Conservation (phyloP, 148 eudicot species). For the Selenicereus undatus region DNA sequence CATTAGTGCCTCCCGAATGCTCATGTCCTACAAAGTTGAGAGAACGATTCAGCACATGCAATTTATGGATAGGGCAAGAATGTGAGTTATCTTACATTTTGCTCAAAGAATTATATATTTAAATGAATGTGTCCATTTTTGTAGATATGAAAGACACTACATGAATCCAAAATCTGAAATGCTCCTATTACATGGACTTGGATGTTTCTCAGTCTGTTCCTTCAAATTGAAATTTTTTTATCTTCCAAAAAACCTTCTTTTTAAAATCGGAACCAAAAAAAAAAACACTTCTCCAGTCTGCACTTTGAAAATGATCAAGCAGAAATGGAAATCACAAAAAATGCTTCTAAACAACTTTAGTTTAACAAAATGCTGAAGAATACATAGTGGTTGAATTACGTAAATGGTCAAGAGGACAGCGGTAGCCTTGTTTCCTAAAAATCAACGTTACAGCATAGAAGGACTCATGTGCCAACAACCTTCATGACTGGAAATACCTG, state of each 20-base stretch:
- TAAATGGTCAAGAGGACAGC: background rate
- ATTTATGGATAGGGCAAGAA: background rate
- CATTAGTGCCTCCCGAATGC: conserved; percentile 59
- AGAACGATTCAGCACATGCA: background rate
- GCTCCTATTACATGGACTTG: background rate
- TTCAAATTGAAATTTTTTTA: no score
- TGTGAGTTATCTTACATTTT: background rate
- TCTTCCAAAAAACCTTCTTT: no score
- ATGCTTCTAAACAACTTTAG: background rate
- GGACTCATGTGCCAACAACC: background rate
- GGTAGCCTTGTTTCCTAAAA: background rate
- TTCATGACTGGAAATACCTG: background rate
- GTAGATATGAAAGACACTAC: background rate
- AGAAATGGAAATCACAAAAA: no score
- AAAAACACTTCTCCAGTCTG: no score
- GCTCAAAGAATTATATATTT: background rate
- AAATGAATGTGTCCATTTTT: background rate
- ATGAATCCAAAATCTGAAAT: background rate
- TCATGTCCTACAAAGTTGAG: conserved; percentile 56
- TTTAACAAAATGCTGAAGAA: background rate
- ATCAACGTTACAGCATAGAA: background rate
- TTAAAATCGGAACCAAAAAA: no score
- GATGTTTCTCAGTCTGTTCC: no score
- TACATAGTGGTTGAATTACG: background rate
- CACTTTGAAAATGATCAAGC: no score